These are phyloP conservation scores for Aspergillus fischeri DNA, from an alignment of 2,329 filamentous ascomycete species.

Conservation along the genomic window DNA sequence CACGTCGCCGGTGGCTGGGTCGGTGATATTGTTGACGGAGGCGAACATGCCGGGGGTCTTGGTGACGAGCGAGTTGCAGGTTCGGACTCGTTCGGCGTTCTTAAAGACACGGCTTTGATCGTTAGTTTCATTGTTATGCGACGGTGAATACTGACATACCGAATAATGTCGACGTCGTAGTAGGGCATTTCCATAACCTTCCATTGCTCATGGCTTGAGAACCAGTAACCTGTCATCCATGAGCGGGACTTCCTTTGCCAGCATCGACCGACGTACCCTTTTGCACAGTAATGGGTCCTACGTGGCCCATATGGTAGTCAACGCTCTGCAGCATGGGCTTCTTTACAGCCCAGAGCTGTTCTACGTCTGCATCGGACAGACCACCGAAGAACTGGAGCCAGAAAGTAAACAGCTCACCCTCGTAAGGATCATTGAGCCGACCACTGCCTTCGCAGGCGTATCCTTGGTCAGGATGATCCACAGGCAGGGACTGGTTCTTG, in stretches of 20 bases:
- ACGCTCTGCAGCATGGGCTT: not conserved
- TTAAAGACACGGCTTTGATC: not conserved
- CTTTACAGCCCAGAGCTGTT: slow-evolving; percentile 38
- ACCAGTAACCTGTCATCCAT: slow-evolving; percentile 31
- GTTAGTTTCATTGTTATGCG: not conserved
- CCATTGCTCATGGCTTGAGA: slow-evolving; percentile 42
- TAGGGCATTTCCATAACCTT: slow-evolving; percentile 44
- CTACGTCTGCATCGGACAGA: slow-evolving; percentile 30
- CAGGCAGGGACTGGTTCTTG: slow-evolving; percentile 30
- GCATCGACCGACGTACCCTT: not conserved
- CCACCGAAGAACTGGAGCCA: slow-evolving; percentile 40
- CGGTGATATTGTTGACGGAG: slow-evolving; percentile 42
- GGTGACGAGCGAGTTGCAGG: slow-evolving; percentile 23
- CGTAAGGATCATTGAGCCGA: slow-evolving; percentile 41
- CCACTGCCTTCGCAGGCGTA: slow-evolving; percentile 37
- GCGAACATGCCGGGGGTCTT: slow-evolving; percentile 40
- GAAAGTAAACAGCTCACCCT: slow-evolving; percentile 42
- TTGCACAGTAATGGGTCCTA: not conserved
- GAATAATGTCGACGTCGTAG: slow-evolving; percentile 39
- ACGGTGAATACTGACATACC: slow-evolving; percentile 15
- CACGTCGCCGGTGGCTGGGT: slow-evolving; percentile 33
- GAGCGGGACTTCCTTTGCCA: not conserved
- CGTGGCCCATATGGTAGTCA: not conserved
- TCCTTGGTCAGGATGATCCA: slow-evolving; percentile 22
- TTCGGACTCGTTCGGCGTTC: not conserved